Percentiles rank a stretch among this genome's conserved stretches.
Conservation (phyloP, 352 stramenopile genomes). For the Globisporangium middletonii region DNA sequence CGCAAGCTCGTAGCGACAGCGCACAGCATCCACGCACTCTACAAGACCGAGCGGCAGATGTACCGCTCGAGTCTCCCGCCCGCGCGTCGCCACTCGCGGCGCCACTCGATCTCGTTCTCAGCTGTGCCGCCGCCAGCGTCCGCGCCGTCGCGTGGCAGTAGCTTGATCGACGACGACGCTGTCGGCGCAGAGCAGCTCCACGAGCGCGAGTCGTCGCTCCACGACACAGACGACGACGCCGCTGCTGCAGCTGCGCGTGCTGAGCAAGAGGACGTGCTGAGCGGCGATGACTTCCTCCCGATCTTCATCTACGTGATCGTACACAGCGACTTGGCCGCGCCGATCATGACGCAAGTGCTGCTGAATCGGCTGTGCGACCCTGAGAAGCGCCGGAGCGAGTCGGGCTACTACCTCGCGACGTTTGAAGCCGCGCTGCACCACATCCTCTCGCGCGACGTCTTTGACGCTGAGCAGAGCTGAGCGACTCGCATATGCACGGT, state of each 20-base stretch:
- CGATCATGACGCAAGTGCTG: conserved; percentile 78
- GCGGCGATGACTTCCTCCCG: conserved; percentile 79
- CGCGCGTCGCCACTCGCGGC: conserved; percentile 18
- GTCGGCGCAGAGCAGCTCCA: neutral
- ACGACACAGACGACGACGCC: conserved; percentile 10
- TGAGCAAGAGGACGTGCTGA: conserved; percentile 63
- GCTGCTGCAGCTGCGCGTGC: conserved; percentile 1
- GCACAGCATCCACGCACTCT: conserved; percentile 67
- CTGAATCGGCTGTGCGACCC: conserved; percentile 80
- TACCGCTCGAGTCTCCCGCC: conserved; percentile 24
- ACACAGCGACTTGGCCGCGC: conserved; percentile 63
- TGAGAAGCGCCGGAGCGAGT: conserved; percentile 79
- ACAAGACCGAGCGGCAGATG: conserved; percentile 55
- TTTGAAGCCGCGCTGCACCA: conserved; percentile 79
- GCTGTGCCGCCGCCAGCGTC: conserved; percentile 8
- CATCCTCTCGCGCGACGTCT: conserved; percentile 60
- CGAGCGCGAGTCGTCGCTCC: conserved; percentile 5
- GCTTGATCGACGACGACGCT: neutral
- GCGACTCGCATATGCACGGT: no score
- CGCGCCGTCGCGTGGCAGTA: conserved; percentile 1
- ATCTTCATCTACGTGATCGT: conserved; percentile 90
- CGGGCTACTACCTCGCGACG: conserved; percentile 84
- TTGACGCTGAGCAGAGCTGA: conserved; percentile 13
- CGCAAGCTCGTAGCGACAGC: conserved; percentile 67
- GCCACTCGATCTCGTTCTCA: conserved; percentile 31